phyloP scores from a whole-genome alignment of 495 filamentous ascomycete species.

The Aspergillus affinis region DNA sequence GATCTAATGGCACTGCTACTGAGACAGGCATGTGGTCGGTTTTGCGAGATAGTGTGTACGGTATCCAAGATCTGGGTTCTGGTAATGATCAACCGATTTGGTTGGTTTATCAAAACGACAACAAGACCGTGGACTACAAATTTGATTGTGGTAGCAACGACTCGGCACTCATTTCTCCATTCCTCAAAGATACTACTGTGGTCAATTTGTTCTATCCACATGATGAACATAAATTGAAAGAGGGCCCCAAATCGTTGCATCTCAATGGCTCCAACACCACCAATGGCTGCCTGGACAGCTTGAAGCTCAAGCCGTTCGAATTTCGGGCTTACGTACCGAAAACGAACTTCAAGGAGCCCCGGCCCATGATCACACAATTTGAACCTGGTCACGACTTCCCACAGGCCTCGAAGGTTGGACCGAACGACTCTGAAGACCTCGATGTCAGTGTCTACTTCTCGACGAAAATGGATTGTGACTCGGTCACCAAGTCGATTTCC shows the following conservation, averaged over 20 bases:
- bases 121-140: conserved; percentile 53
- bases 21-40: conserved; percentile 71
- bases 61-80: conserved; percentile 51
- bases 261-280: conserved; percentile 42
- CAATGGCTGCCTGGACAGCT: conserved; percentile 57
- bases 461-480: conserved; percentile 60
- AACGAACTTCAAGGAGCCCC: conserved; percentile 46
- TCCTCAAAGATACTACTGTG: conserved; percentile 54
- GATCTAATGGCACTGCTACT: conserved; percentile 54
- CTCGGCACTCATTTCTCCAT: conserved; percentile 58
- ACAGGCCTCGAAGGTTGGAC: conserved; percentile 48
- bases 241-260: conserved; percentile 37
- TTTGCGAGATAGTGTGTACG: conserved; percentile 48
- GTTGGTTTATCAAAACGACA: conserved; percentile 67
- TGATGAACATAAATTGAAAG: conserved; percentile 51
- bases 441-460: conserved; percentile 60
- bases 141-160: conserved; percentile 57
- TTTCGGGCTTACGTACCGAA: conserved; percentile 65
- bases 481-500: conserved; percentile 48
- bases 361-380: conserved; percentile 67
- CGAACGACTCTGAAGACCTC: conserved; percentile 46
- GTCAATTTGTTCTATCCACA: conserved; percentile 68
- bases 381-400: conserved; percentile 63
- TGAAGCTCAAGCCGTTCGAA: conserved; percentile 57
- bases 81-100: conserved; percentile 58